Evolutionary conservation across 768 basidiomycete genomes (phyloP).

Genomic region (Mrakia blollopis): DNA sequence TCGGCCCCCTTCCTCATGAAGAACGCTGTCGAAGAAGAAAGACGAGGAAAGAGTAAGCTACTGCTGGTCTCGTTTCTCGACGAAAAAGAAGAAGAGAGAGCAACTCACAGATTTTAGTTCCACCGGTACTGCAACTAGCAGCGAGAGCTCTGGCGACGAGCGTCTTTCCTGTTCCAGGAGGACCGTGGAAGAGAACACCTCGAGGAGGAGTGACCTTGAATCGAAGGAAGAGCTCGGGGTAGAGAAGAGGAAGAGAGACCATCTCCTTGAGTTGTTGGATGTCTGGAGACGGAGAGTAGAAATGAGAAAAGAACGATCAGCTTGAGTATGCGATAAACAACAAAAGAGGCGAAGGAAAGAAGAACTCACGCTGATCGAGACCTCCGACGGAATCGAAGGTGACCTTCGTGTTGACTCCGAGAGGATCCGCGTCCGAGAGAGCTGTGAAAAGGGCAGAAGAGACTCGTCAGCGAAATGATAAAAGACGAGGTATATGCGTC

Average conservation of each 20-base stretch:
- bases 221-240: conserved; percentile 92
- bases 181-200: conserved; percentile 95
- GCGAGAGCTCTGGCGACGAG: conserved; percentile 89
- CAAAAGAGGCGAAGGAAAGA: conserved; percentile 1
- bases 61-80: neutral
- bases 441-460: conserved; percentile 47
- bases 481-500: neutral
- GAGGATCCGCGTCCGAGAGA: conserved; percentile 89
- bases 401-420: conserved; percentile 86
- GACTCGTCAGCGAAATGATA: neutral
- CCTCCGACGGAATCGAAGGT: conserved; percentile 97
- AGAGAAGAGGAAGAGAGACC: conserved; percentile 89
- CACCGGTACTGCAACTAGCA: conserved; percentile 79
- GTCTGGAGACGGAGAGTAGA: conserved; percentile 59
- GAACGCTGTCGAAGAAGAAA: conserved; percentile 60
- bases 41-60: neutral
- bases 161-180: conserved; percentile 98
- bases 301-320: neutral
- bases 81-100: neutral
- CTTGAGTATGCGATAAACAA: neutral
- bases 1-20: conserved; percentile 99
- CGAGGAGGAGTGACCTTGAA: conserved; percentile 92
- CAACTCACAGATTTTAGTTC: conserved; percentile 75
- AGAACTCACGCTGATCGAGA: conserved; percentile 74
- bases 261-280: conserved; percentile 97